Conservation (phyloP, 2,329 filamentous ascomycete species). For the Fusarium clavum region DNA sequence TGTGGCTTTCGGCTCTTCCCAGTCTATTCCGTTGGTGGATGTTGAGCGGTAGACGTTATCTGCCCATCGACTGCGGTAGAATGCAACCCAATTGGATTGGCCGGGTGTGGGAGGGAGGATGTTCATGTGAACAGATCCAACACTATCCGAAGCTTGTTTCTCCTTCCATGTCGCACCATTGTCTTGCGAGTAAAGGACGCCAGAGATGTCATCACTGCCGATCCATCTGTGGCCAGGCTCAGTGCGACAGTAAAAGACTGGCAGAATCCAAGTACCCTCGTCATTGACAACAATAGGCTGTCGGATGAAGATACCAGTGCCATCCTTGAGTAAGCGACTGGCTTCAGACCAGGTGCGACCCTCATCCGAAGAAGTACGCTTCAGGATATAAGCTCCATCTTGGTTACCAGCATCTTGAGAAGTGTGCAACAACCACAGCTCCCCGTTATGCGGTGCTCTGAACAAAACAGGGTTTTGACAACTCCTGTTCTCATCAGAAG, state of each 20-base stretch:
- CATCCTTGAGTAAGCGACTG: slow-evolving; percentile 48
- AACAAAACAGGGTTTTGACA: slow-evolving; percentile 60
- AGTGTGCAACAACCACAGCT: slow-evolving; percentile 58
- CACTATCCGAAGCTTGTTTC: slow-evolving; percentile 51
- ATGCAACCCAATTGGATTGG: slow-evolving; percentile 48
- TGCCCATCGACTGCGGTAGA: slow-evolving; percentile 59
- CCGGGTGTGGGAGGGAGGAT: slow-evolving; percentile 48
- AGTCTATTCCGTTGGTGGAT: slow-evolving; percentile 54
- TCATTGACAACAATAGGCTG: slow-evolving; percentile 54
- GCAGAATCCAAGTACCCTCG: slow-evolving; percentile 55
- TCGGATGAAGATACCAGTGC: slow-evolving; percentile 55
- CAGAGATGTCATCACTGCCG: slow-evolving; percentile 58
- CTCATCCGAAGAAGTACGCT: slow-evolving; percentile 51
- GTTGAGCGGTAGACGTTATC: slow-evolving; percentile 57
- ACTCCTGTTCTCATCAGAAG: slow-evolving; percentile 54
- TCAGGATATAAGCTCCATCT: slow-evolving; percentile 55
- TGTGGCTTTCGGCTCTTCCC: slow-evolving; percentile 52
- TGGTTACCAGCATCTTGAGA: slow-evolving; percentile 59
- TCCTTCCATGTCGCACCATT: slow-evolving; percentile 55
- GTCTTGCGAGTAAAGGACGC: slow-evolving; percentile 53
- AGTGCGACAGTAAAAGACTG: slow-evolving; percentile 57
- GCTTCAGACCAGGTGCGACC: slow-evolving; percentile 54
- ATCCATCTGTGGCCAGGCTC: slow-evolving; percentile 56
- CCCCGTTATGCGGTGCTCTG: slow-evolving; percentile 48
- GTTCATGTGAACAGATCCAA: slow-evolving; percentile 59